Conservation (phyloP, 108 stramenopile genomes). For the Cyclotella distinguenda region DNA sequence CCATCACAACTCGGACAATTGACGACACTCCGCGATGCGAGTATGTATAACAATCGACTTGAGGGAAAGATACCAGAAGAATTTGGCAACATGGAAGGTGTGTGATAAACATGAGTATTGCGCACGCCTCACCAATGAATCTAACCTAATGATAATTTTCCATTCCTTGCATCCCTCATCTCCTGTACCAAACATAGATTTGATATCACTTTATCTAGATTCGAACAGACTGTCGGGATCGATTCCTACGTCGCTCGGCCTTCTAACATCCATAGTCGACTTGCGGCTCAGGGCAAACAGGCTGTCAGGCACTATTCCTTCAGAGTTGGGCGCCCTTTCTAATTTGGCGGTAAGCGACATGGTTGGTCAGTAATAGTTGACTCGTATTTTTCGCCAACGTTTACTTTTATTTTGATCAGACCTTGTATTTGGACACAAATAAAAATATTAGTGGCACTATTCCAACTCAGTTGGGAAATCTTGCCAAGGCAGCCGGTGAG, state of each 20-base stretch:
- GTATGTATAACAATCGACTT: slow-evolving; percentile 42
- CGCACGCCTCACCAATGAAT: background rate
- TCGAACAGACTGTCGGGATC: slow-evolving; percentile 52
- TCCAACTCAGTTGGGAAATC: slow-evolving; percentile 49
- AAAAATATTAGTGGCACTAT: slow-evolving; percentile 56
- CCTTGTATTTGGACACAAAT: slow-evolving; percentile 40
- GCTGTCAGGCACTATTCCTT: slow-evolving; percentile 38
- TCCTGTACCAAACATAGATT: background rate
- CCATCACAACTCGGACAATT: slow-evolving; percentile 52
- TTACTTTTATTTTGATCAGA: slow-evolving; percentile 11
- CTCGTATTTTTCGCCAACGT: background rate
- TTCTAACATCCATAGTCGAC: slow-evolving; percentile 35
- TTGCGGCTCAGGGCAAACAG: slow-evolving; percentile 36
- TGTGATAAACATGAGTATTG: too few species aligned
- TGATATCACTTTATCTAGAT: slow-evolving; percentile 51
- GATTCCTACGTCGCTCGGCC: slow-evolving; percentile 54
- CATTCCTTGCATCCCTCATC: background rate
- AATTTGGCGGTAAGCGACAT: slow-evolving; percentile 20
- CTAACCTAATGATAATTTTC: background rate
- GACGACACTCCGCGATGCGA: slow-evolving; percentile 31
- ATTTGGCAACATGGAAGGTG: slow-evolving; percentile 35
- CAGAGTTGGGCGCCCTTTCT: slow-evolving; percentile 26
- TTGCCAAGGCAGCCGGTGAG: slow-evolving; percentile 38
- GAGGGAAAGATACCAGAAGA: slow-evolving; percentile 29
- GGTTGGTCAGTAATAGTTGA: background rate